Percentiles rank a stretch among this genome's conserved stretches.
phyloP scores from a whole-genome alignment of 1,284 basidiomycete genomes.

The Malassezia nana region DNA sequence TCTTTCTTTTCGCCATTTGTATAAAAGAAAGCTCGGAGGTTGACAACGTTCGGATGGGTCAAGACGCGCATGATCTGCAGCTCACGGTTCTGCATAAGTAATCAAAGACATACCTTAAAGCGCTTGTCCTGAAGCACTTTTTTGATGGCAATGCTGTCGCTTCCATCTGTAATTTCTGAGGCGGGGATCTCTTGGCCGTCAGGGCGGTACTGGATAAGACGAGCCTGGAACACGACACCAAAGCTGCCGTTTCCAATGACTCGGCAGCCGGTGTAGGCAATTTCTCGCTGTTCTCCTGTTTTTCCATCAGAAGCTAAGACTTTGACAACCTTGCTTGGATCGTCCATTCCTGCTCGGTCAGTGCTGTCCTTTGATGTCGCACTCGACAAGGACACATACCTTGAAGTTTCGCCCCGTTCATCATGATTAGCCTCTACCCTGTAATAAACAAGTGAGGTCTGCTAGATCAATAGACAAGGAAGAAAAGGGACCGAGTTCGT shows the following conservation, averaged over 20 bases:
- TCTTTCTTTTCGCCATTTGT: constrained; percentile 99
- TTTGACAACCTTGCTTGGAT: constrained; percentile 86
- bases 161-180: constrained; percentile 12
- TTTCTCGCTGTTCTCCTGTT: constrained; percentile 73
- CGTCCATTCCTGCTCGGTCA: constrained; percentile 55
- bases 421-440: neutral
- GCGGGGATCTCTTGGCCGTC: constrained; percentile 11
- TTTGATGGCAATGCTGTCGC: constrained; percentile 94
- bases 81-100: constrained; percentile 73
- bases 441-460: neutral
- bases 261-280: constrained; percentile 94
- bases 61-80: constrained; percentile 99
- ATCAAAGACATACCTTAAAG: constrained; percentile 69
- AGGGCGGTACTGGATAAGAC: constrained; percentile 48
- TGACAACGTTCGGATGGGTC: constrained; percentile 93
- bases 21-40: constrained; percentile 96
- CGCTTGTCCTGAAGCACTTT: constrained; percentile 99
- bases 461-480: neutral
- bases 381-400: constrained; percentile 1
- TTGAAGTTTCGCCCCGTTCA: constrained; percentile 15
- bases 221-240: constrained; percentile 82
- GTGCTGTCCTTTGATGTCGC: neutral
- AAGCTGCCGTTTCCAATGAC: constrained; percentile 98
- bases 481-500: neutral
- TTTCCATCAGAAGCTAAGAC: constrained; percentile 92